phyloP scores from a whole-genome alignment of 2,329 filamentous ascomycete genomes.

The Parastagonospora nodorum region DNA sequence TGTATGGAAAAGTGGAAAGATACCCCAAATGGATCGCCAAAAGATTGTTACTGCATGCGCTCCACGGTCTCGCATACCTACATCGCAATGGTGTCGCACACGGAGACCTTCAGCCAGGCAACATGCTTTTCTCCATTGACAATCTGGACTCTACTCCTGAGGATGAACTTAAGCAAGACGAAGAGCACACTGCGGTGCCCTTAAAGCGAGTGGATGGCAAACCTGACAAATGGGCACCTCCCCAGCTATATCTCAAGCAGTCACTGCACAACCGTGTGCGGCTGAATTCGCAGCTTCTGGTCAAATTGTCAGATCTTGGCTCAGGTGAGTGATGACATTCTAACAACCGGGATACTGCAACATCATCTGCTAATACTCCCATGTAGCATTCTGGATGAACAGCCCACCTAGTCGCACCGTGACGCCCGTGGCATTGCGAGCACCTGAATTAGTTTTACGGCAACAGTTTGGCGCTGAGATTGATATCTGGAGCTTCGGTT shows the following conservation, averaged over 20 bases:
- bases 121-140: constrained; percentile 44
- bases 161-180: constrained; percentile 24
- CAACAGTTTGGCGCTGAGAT: constrained; percentile 36
- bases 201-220: constrained; percentile 29
- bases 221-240: constrained; percentile 36
- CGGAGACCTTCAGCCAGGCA: constrained; percentile 49
- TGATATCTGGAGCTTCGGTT: constrained; percentile 43
- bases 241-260: constrained; percentile 33
- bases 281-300: constrained; percentile 22
- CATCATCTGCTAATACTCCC: no score
- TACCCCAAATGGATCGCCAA: constrained; percentile 32
- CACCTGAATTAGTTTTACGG: constrained; percentile 39
- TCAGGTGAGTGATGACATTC: constrained; percentile 16
- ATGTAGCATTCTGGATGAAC: constrained; percentile 28
- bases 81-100: constrained; percentile 49
- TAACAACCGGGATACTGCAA: no score
- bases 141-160: constrained; percentile 27
- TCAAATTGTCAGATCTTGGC: constrained; percentile 40
- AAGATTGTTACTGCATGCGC: constrained; percentile 44
- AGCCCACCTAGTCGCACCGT: constrained; percentile 22
- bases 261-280: constrained; percentile 29
- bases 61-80: constrained; percentile 47
- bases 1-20: constrained; percentile 9
- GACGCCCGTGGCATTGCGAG: constrained; percentile 31
- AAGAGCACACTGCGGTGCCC: constrained; percentile 21